Percentiles rank a stretch among this genome's conserved stretches.
phyloP scores from a whole-genome alignment of 106 monocot species.

The Acanthochlamys bracteata region DNA sequence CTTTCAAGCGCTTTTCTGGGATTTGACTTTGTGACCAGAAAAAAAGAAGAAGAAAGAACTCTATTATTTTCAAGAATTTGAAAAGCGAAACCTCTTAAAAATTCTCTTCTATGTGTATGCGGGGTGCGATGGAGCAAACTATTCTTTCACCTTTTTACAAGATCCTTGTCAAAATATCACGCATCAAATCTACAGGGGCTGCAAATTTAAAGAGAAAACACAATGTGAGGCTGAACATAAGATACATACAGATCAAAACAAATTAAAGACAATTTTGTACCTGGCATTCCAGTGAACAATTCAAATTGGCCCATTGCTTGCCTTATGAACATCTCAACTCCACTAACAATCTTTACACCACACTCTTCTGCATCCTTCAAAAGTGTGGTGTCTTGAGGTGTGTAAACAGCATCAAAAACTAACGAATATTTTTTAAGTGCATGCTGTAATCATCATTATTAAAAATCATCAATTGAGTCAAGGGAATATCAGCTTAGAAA shows the following conservation, averaged over 20 bases:
- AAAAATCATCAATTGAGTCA: not conserved
- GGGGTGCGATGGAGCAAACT: no score
- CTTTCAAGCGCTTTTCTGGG: no score
- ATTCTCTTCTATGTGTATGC: no score
- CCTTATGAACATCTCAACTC: slow-evolving; percentile 88
- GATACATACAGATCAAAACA: not conserved
- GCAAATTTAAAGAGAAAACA: not conserved
- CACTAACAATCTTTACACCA: slow-evolving; percentile 61
- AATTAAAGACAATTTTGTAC: slow-evolving; percentile 18
- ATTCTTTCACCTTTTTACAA: not conserved
- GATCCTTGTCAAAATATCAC: slow-evolving; percentile 8
- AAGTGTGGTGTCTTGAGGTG: slow-evolving; percentile 71
- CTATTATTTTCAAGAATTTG: no score
- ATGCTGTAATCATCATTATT: slow-evolving; percentile 32
- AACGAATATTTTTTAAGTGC: slow-evolving; percentile 51
- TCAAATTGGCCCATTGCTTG: slow-evolving; percentile 88
- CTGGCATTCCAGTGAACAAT: slow-evolving; percentile 61
- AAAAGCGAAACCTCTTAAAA: no score
- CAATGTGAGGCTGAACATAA: no score
- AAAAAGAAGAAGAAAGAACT: no score
- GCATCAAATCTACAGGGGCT: slow-evolving; percentile 26
- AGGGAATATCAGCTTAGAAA: not conserved
- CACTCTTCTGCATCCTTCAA: slow-evolving; percentile 69
- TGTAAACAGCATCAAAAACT: slow-evolving; percentile 92
- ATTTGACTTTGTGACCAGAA: no score